These are phyloP conservation scores for Hymenoscyphus infarciens DNA, from an alignment of 2,329 filamentous ascomycete genomes.

Conservation along the genomic window DNA sequence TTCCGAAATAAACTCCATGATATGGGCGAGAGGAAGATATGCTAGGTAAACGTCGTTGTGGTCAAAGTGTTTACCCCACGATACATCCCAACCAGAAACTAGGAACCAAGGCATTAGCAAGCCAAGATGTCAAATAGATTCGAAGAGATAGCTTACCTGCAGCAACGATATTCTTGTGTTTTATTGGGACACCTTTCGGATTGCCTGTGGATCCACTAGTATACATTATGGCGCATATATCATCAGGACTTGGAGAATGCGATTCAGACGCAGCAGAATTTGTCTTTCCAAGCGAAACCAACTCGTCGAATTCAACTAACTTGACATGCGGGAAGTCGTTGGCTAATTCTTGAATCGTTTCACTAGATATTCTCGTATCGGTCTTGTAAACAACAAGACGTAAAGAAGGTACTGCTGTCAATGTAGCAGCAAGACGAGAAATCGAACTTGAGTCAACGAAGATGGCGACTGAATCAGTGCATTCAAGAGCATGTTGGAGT, in stretches of 20 bases:
- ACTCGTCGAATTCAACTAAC: conserved; percentile 49
- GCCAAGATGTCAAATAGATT: neutral
- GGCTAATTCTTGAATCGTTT: conserved; percentile 48
- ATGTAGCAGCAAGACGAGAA: conserved; percentile 41
- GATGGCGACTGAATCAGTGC: conserved; percentile 77
- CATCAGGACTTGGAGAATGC: conserved; percentile 68
- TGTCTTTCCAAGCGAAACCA: conserved; percentile 47
- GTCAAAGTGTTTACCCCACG: conserved; percentile 73
- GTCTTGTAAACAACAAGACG: conserved; percentile 49
- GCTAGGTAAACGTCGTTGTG: conserved; percentile 76
- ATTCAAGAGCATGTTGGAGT: conserved; percentile 77
- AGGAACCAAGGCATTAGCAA: conserved; percentile 1
- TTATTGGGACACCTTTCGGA: conserved; percentile 85
- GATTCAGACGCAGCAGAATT: conserved; percentile 62
- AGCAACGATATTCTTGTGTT: conserved; percentile 78
- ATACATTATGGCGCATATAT: conserved; percentile 79
- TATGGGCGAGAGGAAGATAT: conserved; percentile 87
- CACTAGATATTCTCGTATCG: conserved; percentile 44
- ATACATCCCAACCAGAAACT: conserved; percentile 75
- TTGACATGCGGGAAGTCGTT: conserved; percentile 47
- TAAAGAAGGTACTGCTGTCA: neutral
- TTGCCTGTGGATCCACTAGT: conserved; percentile 79
- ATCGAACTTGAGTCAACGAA: conserved; percentile 80
- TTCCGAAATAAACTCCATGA: conserved; percentile 93
- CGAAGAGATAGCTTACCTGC: conserved; percentile 51